Percentiles rank a stretch among this genome's conserved stretches.
Conservation (phyloP, 2,329 filamentous ascomycete genomes). For the Zymoseptoria pseudotritici region DNA sequence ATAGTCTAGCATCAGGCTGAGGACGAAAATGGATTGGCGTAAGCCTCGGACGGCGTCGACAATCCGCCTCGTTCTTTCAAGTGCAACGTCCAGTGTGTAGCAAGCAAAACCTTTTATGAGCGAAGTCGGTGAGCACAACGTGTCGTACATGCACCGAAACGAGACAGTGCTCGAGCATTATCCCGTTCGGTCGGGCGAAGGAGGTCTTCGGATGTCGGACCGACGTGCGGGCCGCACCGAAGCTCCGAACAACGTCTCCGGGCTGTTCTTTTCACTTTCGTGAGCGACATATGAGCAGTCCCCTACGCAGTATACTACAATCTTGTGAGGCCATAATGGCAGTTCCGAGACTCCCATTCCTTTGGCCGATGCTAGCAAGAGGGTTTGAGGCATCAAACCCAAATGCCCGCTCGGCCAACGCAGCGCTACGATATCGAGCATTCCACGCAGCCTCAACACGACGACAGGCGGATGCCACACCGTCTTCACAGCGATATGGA, state of each 20-base stretch:
- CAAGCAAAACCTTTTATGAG: neutral
- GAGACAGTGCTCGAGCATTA: neutral
- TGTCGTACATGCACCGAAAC: neutral
- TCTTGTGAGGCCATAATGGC: conserved; percentile 28
- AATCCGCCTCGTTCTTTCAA: neutral
- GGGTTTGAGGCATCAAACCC: conserved; percentile 22
- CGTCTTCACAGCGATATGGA: conserved; percentile 35
- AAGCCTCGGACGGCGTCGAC: neutral
- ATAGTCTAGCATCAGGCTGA: neutral
- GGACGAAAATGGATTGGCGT: neutral
- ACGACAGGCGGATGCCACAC: conserved; percentile 24
- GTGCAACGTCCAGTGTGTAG: neutral
- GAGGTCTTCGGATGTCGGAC: neutral
- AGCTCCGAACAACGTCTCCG: neutral
- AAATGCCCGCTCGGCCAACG: conserved; percentile 17
- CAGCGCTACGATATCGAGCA: conserved; percentile 21
- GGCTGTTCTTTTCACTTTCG: neutral
- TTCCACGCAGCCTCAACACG: conserved; percentile 29
- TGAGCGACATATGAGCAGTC: neutral
- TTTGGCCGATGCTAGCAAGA: conserved; percentile 41
- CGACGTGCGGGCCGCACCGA: neutral
- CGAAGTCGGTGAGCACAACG: neutral
- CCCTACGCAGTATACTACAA: neutral
- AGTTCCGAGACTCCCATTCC: conserved; percentile 38
- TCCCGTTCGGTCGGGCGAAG: neutral